Evolutionary conservation across 225 moss, liverwort and hornwort genomes (phyloP).

Genomic region (Straminergon stramineum): DNA sequence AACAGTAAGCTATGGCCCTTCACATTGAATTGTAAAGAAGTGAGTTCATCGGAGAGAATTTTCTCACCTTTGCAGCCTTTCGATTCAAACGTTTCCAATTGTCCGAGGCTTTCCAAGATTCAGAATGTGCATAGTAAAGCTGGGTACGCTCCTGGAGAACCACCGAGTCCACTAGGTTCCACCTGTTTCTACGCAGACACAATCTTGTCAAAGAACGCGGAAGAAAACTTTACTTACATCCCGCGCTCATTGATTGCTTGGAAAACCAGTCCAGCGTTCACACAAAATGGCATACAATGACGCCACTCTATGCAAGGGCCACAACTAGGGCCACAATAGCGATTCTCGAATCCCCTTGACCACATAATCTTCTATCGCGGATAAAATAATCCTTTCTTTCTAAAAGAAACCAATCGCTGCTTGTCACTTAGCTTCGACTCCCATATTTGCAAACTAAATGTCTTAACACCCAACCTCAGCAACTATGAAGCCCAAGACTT

Average conservation of each 20-base stretch:
- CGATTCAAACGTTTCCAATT: constrained; percentile 38
- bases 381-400: neutral
- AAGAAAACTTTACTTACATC: neutral
- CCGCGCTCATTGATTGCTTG: neutral
- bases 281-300: neutral
- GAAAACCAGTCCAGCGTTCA: neutral
- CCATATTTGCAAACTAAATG: neutral
- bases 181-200: constrained; percentile 32
- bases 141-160: constrained; percentile 22
- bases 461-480: neutral
- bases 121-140: constrained; percentile 26
- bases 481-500: neutral
- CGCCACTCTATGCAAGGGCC: neutral
- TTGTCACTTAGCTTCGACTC: neutral
- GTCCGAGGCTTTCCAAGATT: constrained; percentile 12
- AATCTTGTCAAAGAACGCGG: neutral
- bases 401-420: neutral
- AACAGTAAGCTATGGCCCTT: neutral
- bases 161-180: constrained; percentile 41
- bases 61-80: constrained; percentile 33
- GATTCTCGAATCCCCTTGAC: neutral
- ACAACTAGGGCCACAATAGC: neutral
- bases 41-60: neutral
- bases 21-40: neutral
- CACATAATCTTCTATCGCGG: neutral